These are phyloP conservation scores for Gossypium longicalyx DNA, from an alignment of 345 rosid species.

Conservation along the genomic window DNA sequence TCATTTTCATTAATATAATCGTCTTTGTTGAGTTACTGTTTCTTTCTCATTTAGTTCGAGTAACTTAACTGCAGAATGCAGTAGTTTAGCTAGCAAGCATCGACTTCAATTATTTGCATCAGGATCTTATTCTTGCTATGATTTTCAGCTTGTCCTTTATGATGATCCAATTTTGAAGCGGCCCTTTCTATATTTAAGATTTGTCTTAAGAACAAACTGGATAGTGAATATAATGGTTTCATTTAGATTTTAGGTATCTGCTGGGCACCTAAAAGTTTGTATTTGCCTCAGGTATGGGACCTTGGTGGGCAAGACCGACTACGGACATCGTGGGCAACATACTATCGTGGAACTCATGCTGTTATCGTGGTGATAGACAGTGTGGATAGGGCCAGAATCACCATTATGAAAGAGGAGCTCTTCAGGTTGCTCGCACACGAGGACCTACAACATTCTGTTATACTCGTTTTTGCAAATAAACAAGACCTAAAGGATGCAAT, in stretches of 20 bases:
- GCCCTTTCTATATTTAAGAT: neutral
- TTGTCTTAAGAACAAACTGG: neutral
- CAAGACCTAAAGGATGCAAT: slow-evolving; percentile 95
- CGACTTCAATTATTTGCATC: neutral
- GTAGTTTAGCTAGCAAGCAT: neutral
- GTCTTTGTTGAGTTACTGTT: neutral
- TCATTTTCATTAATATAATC: neutral
- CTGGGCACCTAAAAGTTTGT: neutral
- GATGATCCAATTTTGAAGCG: neutral
- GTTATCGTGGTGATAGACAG: slow-evolving; percentile 61
- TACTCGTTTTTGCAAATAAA: slow-evolving; percentile 86
- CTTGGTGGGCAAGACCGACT: slow-evolving; percentile 97
- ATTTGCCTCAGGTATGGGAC: slow-evolving; percentile 75
- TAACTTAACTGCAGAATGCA: neutral
- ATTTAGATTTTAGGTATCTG: neutral
- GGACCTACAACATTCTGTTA: slow-evolving; percentile 68
- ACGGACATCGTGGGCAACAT: slow-evolving; percentile 94
- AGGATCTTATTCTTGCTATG: neutral
- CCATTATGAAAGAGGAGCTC: slow-evolving; percentile 88
- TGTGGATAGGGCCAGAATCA: slow-evolving; percentile 48
- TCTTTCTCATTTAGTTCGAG: neutral
- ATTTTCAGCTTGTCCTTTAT: neutral
- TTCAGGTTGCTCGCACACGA: slow-evolving; percentile 74
- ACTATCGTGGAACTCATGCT: slow-evolving; percentile 91
- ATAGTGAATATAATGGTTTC: neutral